Evolutionary conservation across 2,329 filamentous ascomycete species (phyloP).

Genomic region (Xylariaceae sp.): DNA sequence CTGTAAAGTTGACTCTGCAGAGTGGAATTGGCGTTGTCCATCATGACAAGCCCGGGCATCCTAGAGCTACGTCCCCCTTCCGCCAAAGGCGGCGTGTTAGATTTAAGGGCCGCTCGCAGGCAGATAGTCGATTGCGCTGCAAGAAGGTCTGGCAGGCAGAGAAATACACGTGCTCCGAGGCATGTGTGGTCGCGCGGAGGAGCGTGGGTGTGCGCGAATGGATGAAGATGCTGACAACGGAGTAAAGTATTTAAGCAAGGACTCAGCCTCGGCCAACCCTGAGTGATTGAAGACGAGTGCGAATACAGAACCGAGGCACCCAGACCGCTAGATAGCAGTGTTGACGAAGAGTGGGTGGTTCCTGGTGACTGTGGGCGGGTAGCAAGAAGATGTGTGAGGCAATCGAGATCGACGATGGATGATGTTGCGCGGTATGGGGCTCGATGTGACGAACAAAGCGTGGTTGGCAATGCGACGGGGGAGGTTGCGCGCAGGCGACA

Average conservation of each 20-base stretch:
- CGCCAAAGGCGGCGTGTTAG: slow-evolving; percentile 30
- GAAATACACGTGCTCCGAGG: slow-evolving; percentile 15
- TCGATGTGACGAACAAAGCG: no score
- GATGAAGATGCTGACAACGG: no score
- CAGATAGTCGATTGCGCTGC: slow-evolving; percentile 5
- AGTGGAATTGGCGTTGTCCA: slow-evolving; percentile 55
- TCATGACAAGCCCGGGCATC: slow-evolving; percentile 55
- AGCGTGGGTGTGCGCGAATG: slow-evolving; percentile 4
- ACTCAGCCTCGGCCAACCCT: no score
- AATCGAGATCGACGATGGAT: neutral
- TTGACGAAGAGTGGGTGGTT: no score
- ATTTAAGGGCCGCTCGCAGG: slow-evolving; percentile 11
- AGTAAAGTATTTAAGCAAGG: no score
- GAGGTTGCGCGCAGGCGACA: no score
- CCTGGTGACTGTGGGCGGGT: no score
- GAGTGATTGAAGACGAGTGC: slow-evolving; percentile 1
- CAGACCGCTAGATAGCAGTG: neutral
- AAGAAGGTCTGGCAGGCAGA: slow-evolving; percentile 4
- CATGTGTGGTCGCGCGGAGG: slow-evolving; percentile 13
- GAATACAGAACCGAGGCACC: neutral
- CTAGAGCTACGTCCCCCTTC: slow-evolving; percentile 33
- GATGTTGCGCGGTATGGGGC: neutral
- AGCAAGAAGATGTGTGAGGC: no score
- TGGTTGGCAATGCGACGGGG: no score
- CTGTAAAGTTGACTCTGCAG: slow-evolving; percentile 56